Evolutionary conservation across 345 rosid species (phyloP), one percentile per base, ranked within the genome.

Genomic region (Populus ilicifolia): DNA sequence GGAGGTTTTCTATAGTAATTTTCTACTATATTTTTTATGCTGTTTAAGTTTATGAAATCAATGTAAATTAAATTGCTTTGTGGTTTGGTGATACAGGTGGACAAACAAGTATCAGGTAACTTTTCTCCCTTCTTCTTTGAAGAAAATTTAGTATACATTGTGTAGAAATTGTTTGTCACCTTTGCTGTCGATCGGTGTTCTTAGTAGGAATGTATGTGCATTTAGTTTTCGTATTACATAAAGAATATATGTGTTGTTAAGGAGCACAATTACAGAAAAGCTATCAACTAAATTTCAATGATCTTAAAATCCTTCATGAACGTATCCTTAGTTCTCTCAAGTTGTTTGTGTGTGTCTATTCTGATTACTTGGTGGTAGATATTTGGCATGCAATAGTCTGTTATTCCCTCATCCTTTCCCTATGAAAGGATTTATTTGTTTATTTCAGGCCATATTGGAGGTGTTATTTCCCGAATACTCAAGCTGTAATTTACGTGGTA

Each of bases 401-500:
- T n/a, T 61, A 38, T 1, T 17, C 36, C 69, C 18, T 2, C 16
- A 61, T 39, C n/a, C n/a, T 16, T 39, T 62, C 67, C 69, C 43
- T 74, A 7, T n/a, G 41, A 36, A 3, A 63, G 18, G 25, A 27
- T 63, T 20, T 72, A 13, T 52, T 17, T 52, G 52, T 78, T 56
- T 33, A 54, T 68, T 38, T 54, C 87, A 91, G 96, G 89, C 96
- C 96, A 52, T 91, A 91, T 69, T 91, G 96, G 96, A 87, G 96
- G 83, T 91, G 96, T 80, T 91, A 91, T 82, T 91, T 91, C 71
- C 96, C 96, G 44, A 91, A 91, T 76, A 89, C 96, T 52, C 96
- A 91, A 73, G 96, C 96, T 66, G 85, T 91, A 67, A 91, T 91
- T 52, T 91, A 91, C 72, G 96, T 91, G 29, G 87, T 91, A 73